Conservation (phyloP, 805 yeast genomes). For the Vanderwaltozyma yarrowii region DNA sequence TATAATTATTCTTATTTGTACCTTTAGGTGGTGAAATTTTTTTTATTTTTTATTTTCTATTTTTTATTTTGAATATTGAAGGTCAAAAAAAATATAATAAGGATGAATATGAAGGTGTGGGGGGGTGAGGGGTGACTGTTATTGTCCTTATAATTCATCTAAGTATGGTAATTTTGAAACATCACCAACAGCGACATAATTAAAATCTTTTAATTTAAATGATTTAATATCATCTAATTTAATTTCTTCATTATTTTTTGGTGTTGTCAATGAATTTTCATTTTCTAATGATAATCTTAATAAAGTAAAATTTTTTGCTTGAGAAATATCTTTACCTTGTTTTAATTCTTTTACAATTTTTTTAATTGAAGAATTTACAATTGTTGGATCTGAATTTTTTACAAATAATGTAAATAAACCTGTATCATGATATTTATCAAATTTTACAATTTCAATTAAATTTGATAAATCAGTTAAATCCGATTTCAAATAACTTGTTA, state of each 20-base stretch:
- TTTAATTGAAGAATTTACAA: slow-evolving; percentile 52
- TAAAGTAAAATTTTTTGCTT: slow-evolving; percentile 46
- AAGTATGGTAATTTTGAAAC: slow-evolving; percentile 76
- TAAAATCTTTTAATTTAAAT: slow-evolving; percentile 52
- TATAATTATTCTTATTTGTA: too few relatives aligned
- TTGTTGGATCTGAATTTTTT: slow-evolving; percentile 46
- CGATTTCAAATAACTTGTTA: slow-evolving; percentile 54
- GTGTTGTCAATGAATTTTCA: slow-evolving; percentile 28
- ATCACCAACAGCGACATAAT: slow-evolving; percentile 86
- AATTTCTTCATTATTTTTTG: slow-evolving; percentile 15
- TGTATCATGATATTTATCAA: slow-evolving; percentile 64
- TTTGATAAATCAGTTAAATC: slow-evolving; percentile 48
- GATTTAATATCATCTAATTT: slow-evolving; percentile 32
- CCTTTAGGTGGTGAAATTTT: too few relatives aligned
- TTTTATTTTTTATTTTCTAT: too few relatives aligned
- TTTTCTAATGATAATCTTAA: slow-evolving; percentile 36
- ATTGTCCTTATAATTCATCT: slow-evolving; percentile 75
- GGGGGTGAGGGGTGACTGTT: too few relatives aligned
- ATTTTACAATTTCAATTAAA: slow-evolving; percentile 41
- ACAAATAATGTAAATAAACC: slow-evolving; percentile 69
- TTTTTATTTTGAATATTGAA: too few relatives aligned
- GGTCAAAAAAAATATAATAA: too few relatives aligned
- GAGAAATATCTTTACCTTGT: slow-evolving; percentile 45
- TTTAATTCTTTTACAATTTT: slow-evolving; percentile 44
- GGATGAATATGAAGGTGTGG: too few relatives aligned